Conservation (phyloP, 768 basidiomycete species). For the Tylopilus rubrobrunneus region DNA sequence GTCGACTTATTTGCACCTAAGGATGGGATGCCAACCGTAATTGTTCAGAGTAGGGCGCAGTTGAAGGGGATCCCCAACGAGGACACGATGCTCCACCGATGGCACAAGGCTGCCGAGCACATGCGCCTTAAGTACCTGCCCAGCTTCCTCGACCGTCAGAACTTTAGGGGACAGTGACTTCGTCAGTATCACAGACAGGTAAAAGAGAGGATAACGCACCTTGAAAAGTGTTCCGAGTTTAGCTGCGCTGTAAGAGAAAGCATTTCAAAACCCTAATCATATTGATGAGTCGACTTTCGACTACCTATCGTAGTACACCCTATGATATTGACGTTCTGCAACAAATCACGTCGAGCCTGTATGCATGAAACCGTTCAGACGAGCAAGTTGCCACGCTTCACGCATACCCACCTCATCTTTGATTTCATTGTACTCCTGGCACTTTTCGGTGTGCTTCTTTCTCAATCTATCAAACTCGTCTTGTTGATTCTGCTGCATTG, state of each 20-base stretch:
- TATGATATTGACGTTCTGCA: constrained; percentile 55
- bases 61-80: constrained; percentile 77
- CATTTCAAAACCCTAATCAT: background rate
- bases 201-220: constrained; percentile 28
- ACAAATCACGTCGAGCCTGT: constrained; percentile 53
- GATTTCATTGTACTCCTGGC: constrained; percentile 35
- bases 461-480: too few species aligned
- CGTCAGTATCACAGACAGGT: background rate
- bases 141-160: constrained; percentile 75
- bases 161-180: constrained; percentile 59
- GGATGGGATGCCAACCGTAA: constrained; percentile 40
- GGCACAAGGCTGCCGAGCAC: constrained; percentile 60
- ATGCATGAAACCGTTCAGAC: background rate
- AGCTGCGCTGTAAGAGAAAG: constrained; percentile 48
- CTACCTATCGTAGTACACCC: constrained; percentile 76
- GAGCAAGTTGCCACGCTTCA: background rate
- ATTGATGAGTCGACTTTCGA: background rate
- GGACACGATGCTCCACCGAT: constrained; percentile 67
- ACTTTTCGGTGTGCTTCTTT: constrained; percentile 40
- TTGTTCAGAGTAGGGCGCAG: constrained; percentile 66
- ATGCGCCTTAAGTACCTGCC: constrained; percentile 79
- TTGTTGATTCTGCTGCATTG: constrained; percentile 28
- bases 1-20: background rate
- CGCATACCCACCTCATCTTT: constrained; percentile 48
- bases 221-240: constrained; percentile 56